Base-by-base conservation (phyloP, 2,329 filamentous ascomycete genomes). In the Colletotrichum limetticola region DNA sequence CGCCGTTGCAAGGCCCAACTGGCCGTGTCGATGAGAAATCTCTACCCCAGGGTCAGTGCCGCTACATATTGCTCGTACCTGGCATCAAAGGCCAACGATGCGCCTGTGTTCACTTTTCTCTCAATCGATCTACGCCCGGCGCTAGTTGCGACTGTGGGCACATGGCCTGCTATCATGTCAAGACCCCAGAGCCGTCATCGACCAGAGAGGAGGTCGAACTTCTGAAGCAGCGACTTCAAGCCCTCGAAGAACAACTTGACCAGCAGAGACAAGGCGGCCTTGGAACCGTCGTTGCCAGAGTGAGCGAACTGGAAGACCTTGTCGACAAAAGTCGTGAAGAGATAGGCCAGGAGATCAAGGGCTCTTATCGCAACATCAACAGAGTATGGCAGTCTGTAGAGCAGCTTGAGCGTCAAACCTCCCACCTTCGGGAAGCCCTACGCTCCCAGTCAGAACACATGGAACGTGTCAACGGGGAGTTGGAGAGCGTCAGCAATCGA, bases 71-170 rank as follows among this genome's bases (percentile, higher is more conserved):
- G 35, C 83, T 89, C 32, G 83, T 87, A 68, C 87, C 89, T 6
- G 88, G 89, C 76, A 83, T 89, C 78, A 89, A 87, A 76, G 89
- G 89, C 64, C 85, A 89, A 71, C 87, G 89, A 56, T 91, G 89
- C 78, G 89, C 86, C 57, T 91, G 89, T 76, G 86, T 89, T 74
- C 84, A 86, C 72, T 91, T 91, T 79, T 86, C 86, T 5, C 84
- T 88, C 70, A 90, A 90, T 78, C 84, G 82, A 63, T 78, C 82
- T n/a, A 81, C 88, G 12, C 89, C 89, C 1, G 86, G 88, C 49
- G 87, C 88, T 66, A 85, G 82, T 24, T 91, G 89, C 76, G 85
- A 89, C 63, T 91, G 89, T 75, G 89, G 89, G 6, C 89, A 91
- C 77, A 85, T 90, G 66, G 87, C 89, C 42, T 91, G 89, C 79